These are phyloP conservation scores for Millerozyma miso DNA, from an alignment of 805 yeast species.

Conservation along the genomic window DNA sequence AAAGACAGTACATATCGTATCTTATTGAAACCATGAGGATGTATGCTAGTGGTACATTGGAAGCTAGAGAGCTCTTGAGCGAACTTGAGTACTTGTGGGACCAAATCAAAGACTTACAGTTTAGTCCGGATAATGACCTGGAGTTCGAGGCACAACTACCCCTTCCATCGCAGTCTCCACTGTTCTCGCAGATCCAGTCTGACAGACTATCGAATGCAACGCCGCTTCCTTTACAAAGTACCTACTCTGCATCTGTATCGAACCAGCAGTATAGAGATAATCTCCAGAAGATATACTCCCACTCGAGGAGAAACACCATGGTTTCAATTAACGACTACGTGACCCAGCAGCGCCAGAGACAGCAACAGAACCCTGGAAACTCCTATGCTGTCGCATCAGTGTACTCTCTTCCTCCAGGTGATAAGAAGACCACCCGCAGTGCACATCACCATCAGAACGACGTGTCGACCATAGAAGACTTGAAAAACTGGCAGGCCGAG, in stretches of 20 bases:
- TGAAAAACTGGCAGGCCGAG: conserved; percentile 51
- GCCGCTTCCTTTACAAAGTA: conserved; percentile 27
- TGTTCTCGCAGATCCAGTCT: conserved; percentile 28
- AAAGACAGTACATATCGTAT: conserved; percentile 61
- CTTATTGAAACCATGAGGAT: conserved; percentile 69
- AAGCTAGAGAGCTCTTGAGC: conserved; percentile 57
- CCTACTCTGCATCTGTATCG: conserved; percentile 21
- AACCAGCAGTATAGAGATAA: conserved; percentile 30
- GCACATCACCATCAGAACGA: conserved; percentile 7
- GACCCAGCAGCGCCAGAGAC: conserved; percentile 28
- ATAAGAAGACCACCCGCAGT: conserved; percentile 2
- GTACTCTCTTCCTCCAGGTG: conserved; percentile 15
- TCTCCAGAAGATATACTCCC: conserved; percentile 41
- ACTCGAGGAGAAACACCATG: conserved; percentile 37
- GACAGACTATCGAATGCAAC: conserved; percentile 36
- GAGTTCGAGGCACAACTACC: conserved; percentile 19
- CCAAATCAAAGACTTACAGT: conserved; percentile 52
- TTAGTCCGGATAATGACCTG: conserved; percentile 26
- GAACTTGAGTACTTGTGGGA: conserved; percentile 76
- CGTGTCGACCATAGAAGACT: conserved; percentile 29
- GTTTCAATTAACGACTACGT: conserved; percentile 32
- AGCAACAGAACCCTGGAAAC: conserved; percentile 6
- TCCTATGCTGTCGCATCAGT: conserved; percentile 14
- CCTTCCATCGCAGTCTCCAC: conserved; percentile 32
- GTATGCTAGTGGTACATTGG: conserved; percentile 64